Percentiles rank a stretch among this genome's conserved stretches.
Evolutionary conservation across 768 basidiomycete species (phyloP).

Genomic region (Rhodotorula kratochvilovae): DNA sequence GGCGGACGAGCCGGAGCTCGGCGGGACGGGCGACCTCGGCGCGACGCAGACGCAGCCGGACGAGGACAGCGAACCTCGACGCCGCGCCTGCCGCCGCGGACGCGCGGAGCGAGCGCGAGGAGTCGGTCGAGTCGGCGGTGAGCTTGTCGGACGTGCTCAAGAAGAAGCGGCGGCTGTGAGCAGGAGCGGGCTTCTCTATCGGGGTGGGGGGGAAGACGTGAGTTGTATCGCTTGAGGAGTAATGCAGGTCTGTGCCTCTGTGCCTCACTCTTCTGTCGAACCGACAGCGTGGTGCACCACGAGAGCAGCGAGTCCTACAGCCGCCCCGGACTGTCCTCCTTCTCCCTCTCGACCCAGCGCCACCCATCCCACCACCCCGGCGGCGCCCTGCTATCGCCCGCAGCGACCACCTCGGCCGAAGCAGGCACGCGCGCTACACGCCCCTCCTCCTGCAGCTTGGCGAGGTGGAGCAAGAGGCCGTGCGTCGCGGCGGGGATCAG

Average conservation of each 20-base stretch:
- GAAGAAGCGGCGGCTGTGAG: slow-evolving; percentile 8
- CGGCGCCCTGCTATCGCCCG: background rate
- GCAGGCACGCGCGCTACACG: slow-evolving; percentile 50
- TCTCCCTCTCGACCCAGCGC: background rate
- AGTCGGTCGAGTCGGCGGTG: slow-evolving; percentile 2
- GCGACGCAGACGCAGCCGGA: background rate
- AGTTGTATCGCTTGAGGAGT: too few relatives aligned
- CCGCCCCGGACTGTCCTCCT: too few relatives aligned
- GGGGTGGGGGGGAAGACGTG: too few relatives aligned
- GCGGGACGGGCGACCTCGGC: slow-evolving; percentile 1
- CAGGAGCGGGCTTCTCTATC: too few relatives aligned
- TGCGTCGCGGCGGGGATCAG: slow-evolving; percentile 70
- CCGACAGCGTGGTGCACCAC: too few relatives aligned
- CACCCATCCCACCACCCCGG: slow-evolving; percentile 2
- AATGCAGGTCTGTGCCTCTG: too few relatives aligned
- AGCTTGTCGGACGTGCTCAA: slow-evolving; percentile 24
- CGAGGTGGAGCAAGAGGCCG: slow-evolving; percentile 65
- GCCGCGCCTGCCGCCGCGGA: background rate
- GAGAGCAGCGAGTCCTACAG: too few relatives aligned
- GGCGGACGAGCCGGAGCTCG: background rate
- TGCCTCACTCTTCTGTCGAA: too few relatives aligned
- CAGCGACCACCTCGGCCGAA: background rate
- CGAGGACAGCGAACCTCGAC: background rate
- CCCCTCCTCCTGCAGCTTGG: slow-evolving; percentile 66
- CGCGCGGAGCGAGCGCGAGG: slow-evolving; percentile 9